phyloP scores from a whole-genome alignment of 2,329 filamentous ascomycete genomes.

The Dactylellina haptotyla region DNA sequence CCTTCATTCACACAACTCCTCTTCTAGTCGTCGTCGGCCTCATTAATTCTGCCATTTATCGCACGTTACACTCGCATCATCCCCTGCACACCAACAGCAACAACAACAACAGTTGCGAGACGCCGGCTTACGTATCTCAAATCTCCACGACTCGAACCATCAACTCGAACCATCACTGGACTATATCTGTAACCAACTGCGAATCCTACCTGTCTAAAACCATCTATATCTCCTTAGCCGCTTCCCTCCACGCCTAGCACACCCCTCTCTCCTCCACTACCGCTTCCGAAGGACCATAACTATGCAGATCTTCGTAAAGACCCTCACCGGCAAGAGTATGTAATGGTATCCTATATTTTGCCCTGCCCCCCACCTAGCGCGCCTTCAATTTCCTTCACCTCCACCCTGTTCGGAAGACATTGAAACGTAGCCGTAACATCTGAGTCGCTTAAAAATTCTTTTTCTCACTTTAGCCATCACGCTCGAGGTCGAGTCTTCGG shows the following conservation, averaged over 20 bases:
- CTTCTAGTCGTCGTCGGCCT: neutral
- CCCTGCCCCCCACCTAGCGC: neutral
- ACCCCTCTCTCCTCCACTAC: neutral
- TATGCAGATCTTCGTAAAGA: slow-evolving; percentile 88
- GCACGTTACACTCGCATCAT: too few relatives aligned
- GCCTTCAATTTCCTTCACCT: too few relatives aligned
- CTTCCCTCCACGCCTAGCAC: neutral
- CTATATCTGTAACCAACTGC: too few relatives aligned
- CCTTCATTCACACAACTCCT: neutral
- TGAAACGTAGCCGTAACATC: too few relatives aligned
- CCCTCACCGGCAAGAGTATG: slow-evolving; percentile 78
- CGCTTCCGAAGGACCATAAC: slow-evolving; percentile 12
- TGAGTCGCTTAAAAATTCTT: slow-evolving; percentile 1
- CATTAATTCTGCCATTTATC: too few relatives aligned
- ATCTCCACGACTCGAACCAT: too few relatives aligned
- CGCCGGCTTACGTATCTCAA: too few relatives aligned
- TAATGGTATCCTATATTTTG: neutral
- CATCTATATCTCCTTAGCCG: neutral
- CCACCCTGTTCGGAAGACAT: too few relatives aligned
- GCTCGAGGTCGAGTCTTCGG: slow-evolving; percentile 72
- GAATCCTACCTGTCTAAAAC: neutral
- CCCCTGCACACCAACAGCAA: too few relatives aligned
- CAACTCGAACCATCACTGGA: too few relatives aligned
- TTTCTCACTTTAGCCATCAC: slow-evolving; percentile 69
- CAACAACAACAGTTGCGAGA: too few relatives aligned